Base-by-base conservation (phyloP, 1,284 basidiomycete genomes). In the Mycocalia duriaeana region DNA sequence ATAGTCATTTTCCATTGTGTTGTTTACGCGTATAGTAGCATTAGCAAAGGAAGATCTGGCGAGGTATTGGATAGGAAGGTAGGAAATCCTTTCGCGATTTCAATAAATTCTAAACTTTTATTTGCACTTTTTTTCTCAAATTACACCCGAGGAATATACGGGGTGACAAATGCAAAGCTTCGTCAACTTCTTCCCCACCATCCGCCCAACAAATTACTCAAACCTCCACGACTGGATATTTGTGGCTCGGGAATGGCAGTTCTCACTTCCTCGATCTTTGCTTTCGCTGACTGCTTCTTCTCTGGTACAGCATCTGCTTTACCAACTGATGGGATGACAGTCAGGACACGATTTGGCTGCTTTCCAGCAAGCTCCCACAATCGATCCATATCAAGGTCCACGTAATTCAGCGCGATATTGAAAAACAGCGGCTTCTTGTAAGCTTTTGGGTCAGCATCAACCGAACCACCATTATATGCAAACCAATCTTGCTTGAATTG, bases 361-460 rank as follows among this genome's bases (percentile, higher is more conserved):
- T 81, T 84, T 1, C 91, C 91, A 3, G 85, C 88, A 5, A 83
- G 72, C 48, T 76, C 77, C 57, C 82, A 69, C 46, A 95, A 67
- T 42, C 79, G 72, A 39, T 91, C 88, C 79, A 94, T 85, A 58
- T 90, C 88, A 48, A 92, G 63, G 56, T 87, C 82, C 46, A 92
- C 82, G 58, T 94, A 95, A 66, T 94, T 95, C 60, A 93, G 81
- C n/a, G 91, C 93, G 54, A 91, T 88, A 63, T 95, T 91, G 67
- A 93, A 95, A 73, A 95, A 95, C 25, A 92, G 60, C 6, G 89
- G 89, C 63, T 94, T 94, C 69, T 85, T 83, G 64, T 82, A 70
- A 24, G 70, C 61, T 53, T 73, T 73, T 37, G 68, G 58, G 47
- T 75, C 73, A 0, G 64, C 61, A 3, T 70, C 63, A 20, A 67